Evolutionary conservation across 305 asterid species (phyloP).

Genomic region (Rubia peregrina): DNA sequence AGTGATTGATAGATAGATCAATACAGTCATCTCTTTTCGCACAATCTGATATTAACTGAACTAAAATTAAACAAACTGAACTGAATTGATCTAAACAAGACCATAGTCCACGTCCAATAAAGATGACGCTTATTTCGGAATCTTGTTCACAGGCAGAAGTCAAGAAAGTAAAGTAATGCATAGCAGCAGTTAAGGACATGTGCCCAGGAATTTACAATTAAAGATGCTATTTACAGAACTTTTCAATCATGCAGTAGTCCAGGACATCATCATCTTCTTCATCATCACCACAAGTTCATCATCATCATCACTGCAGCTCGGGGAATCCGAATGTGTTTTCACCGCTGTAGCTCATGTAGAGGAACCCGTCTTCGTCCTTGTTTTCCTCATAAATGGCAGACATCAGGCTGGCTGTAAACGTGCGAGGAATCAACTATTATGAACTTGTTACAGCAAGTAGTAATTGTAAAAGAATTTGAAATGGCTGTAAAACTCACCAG

Average conservation of each 20-base stretch:
- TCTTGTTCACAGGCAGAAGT: neutral
- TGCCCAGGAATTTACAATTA: neutral
- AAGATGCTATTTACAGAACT: neutral
- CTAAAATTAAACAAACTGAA: too few relatives aligned
- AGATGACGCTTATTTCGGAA: too few relatives aligned
- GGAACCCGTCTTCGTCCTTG: slow-evolving; percentile 43
- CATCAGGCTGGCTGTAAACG: slow-evolving; percentile 29
- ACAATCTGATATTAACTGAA: too few relatives aligned
- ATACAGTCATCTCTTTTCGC: too few relatives aligned
- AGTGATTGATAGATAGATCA: too few relatives aligned
- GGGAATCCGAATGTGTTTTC: slow-evolving; percentile 35
- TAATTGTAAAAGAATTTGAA: neutral
- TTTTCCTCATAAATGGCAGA: slow-evolving; percentile 35
- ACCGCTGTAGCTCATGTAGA: slow-evolving; percentile 37
- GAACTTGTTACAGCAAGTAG: neutral
- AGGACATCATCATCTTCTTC: slow-evolving; percentile 10
- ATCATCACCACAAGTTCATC: slow-evolving; percentile 1
- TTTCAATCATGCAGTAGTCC: neutral
- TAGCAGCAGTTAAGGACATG: neutral
- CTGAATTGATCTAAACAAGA: too few relatives aligned
- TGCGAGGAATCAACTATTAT: neutral
- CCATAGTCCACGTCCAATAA: too few relatives aligned
- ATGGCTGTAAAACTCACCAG: slow-evolving; percentile 15
- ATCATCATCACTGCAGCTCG: slow-evolving; percentile 2
- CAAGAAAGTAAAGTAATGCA: neutral